Evolutionary conservation across 768 basidiomycete genomes (phyloP).

Genomic region (Suillus weaverae): DNA sequence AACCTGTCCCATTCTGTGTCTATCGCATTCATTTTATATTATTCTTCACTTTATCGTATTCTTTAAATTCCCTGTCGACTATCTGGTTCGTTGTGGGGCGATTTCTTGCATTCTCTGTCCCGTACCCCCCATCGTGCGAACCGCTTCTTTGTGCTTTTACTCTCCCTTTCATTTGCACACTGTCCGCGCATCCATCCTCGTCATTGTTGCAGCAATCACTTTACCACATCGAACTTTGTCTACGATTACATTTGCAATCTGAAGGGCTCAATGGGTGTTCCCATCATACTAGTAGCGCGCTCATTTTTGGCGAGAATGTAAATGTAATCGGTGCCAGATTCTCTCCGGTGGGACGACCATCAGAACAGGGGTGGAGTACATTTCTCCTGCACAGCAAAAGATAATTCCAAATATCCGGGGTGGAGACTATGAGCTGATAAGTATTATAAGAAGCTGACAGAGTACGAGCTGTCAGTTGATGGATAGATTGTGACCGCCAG

Average conservation of each 20-base stretch:
- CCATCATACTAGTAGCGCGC: constrained; percentile 10
- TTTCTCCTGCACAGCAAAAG: constrained; percentile 17
- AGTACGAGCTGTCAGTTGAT: background rate
- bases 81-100: constrained; percentile 34
- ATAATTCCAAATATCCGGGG: background rate
- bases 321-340: constrained; percentile 7
- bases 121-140: constrained; percentile 10
- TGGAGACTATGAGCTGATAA: background rate
- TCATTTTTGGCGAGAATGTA: constrained; percentile 5
- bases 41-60: constrained; percentile 81
- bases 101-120: constrained; percentile 28
- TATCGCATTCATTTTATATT: constrained; percentile 68
- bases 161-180: constrained; percentile 28
- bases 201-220: constrained; percentile 48
- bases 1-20: constrained; percentile 41
- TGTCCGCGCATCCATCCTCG: constrained; percentile 32
- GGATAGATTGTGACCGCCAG: background rate
- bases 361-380: constrained; percentile 9
- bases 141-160: constrained; percentile 19
- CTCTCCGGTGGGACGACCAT: constrained; percentile 15
- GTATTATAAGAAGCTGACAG: background rate
- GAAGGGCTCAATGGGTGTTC: constrained; percentile 33
- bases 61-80: constrained; percentile 39
- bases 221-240: constrained; percentile 41
- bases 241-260: constrained; percentile 32